Base-by-base conservation (phyloP, 192 early-diverging fungal species). In the Entomortierella lignicola region DNA sequence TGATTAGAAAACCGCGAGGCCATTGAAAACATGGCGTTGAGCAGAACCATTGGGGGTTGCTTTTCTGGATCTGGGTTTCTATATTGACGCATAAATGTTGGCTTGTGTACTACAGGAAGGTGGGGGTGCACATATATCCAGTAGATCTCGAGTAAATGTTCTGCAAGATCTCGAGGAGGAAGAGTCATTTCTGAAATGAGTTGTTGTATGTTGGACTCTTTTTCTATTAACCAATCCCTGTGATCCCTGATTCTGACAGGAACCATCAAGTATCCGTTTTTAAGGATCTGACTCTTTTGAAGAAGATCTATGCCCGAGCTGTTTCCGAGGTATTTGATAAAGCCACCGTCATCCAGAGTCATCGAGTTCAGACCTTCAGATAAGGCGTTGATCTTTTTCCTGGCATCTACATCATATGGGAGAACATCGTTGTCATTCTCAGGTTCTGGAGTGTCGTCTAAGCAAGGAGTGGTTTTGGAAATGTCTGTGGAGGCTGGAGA, bases 261-360 rank as follows among this genome's bases (percentile, higher is more conserved):
- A 23, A 85, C 68, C 77, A 69, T 84, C 44, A 83, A 73, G 63
- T 69, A 70, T 23, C 86, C 88, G 34, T 87, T 73, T 50, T 88
- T 86, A 25, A 84, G 85, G 18, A 70, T 68, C 37, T 89, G 75
- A 63, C 85, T 92, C 60, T 89, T 89, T 70, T 89, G 89, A 23
- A 94, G 75, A 7, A 94, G 74, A 71, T 92, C 91, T 67, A 91
- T 86, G 17, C 93, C 93, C 31, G 91, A 92, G 55, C 90, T 90
- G 60, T 90, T 89, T 25, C 93, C 93, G 42, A 91, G 85, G 66
- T 92, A 94, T 12, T 90, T 81, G 55, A 91, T 70, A 30, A 90
- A 89, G 20, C 89, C 91, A 23, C 86, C 86, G 27, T 89, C 90
- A 68, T 94, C 93, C 20, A 92, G 83, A 1, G 87, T 86, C 64